These are phyloP conservation scores for Eutypella sp. DNA, from an alignment of 2,329 filamentous ascomycete species.

Conservation along the genomic window DNA sequence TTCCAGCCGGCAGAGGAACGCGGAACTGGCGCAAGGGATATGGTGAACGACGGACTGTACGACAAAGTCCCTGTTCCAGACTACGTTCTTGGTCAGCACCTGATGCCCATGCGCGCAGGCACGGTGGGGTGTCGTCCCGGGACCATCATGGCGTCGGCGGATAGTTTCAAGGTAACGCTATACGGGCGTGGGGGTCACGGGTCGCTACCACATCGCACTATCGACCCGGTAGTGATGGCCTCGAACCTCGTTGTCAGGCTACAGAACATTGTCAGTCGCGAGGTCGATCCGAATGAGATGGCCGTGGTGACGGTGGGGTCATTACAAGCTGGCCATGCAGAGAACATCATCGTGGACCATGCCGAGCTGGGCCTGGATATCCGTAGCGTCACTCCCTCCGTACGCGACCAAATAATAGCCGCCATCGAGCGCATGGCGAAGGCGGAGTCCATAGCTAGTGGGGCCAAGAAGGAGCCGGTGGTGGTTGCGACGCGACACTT, in stretches of 20 bases:
- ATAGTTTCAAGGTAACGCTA: constrained; percentile 25
- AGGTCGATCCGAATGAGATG: constrained; percentile 30
- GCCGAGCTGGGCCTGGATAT: constrained; percentile 37
- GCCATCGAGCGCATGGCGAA: constrained; percentile 40
- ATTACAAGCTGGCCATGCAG: constrained; percentile 35
- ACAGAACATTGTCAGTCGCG: constrained; percentile 26
- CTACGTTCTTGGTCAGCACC: constrained; percentile 32
- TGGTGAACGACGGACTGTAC: background rate
- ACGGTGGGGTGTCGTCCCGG: constrained; percentile 22
- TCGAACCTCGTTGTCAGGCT: constrained; percentile 32
- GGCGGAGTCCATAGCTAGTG: constrained; percentile 48
- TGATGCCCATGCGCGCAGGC: constrained; percentile 28
- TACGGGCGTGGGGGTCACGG: constrained; percentile 40
- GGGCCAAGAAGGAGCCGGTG: constrained; percentile 35
- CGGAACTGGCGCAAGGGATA: background rate
- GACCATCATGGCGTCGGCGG: constrained; percentile 18
- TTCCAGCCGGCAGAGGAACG: background rate
- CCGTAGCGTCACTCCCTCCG: constrained; percentile 27
- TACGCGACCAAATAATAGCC: constrained; percentile 29
- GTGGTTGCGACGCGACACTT: constrained; percentile 37
- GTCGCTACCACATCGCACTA: constrained; percentile 33
- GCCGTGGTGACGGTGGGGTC: constrained; percentile 40
- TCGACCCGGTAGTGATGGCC: constrained; percentile 45
- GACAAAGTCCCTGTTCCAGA: constrained; percentile 26
- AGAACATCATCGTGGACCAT: constrained; percentile 41